Evolutionary conservation across 805 yeast species (phyloP), one percentile per base, ranked within the genome.

Genomic region (Monosporozyma aerobia): DNA sequence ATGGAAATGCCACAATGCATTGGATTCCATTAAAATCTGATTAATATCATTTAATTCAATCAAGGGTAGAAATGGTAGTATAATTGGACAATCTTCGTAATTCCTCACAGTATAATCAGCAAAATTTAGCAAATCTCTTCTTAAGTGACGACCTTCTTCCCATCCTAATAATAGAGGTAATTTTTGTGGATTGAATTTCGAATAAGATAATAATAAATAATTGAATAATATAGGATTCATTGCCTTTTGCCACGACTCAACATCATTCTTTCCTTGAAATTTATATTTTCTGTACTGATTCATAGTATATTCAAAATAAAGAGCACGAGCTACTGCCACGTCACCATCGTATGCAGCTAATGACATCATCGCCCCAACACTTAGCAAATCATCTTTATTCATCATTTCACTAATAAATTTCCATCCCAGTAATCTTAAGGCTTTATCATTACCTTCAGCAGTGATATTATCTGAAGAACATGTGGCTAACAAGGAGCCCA

Each of bases 311-410:
- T 75, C 75, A 52, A 71, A 68, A 66, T 78, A 85, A 37, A 86
- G 64, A 0, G 92, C 88, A 59, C 98, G 75, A 0, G 87, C 74
- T 45, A 88, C 71, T 5, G 80, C 72, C 19, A 86, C 68, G 64
- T 90, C 97, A 0, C 95, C 94, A 61, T 90, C 90, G 54, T 75
- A 74, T 0, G 89, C 84, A n/a, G 94, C 80, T 47, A 92, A 69
- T 56, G 83, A 77, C 70, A 92, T 74, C 81, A 92, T 82, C 14
- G 81, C 76, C 56, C 83, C 85, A 63, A 63, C 49, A 13, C 62
- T 57, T 9, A 43, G 33, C 9, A 47, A 47, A 51, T 64, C 61
- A 29, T 57, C 67, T 27, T 58, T 54, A 14, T 77, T 73, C 58
- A 81, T 74, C 53, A 87, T 80, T 57, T 86, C 82, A 55, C 83